phyloP scores from a whole-genome alignment of 2,329 filamentous ascomycete species.

The Fusarium euwallaceae region DNA sequence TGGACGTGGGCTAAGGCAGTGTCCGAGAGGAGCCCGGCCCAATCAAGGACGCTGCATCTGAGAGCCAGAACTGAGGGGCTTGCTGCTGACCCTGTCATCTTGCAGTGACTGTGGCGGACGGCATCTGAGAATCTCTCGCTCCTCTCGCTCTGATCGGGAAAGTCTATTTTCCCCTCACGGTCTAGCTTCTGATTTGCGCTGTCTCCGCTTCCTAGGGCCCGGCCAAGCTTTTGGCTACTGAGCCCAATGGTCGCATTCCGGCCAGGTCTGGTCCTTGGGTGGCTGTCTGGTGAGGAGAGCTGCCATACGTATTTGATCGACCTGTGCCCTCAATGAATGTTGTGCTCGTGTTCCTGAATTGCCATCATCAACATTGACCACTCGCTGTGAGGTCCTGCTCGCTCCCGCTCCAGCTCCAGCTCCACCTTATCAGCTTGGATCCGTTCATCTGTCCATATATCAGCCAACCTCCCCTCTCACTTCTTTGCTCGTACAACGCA shows the following conservation, averaged over 20 bases:
- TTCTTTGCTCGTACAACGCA: background rate
- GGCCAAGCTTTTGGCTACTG: slow-evolving; percentile 28
- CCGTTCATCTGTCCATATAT: slow-evolving; percentile 32
- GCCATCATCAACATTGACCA: slow-evolving; percentile 5
- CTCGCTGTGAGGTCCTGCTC: slow-evolving; percentile 13
- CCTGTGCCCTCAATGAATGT: slow-evolving; percentile 18
- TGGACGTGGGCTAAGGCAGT: slow-evolving; percentile 18
- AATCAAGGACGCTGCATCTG: slow-evolving; percentile 15
- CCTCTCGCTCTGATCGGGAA: slow-evolving; percentile 36
- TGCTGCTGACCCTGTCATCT: slow-evolving; percentile 23
- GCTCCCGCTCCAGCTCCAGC: background rate
- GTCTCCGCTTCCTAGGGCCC: slow-evolving; percentile 20
- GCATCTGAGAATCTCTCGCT: slow-evolving; percentile 28
- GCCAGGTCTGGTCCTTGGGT: slow-evolving; percentile 12
- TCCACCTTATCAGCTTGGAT: background rate
- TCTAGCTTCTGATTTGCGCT: slow-evolving; percentile 24
- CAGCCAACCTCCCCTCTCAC: slow-evolving; percentile 8
- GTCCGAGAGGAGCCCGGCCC: slow-evolving; percentile 19
- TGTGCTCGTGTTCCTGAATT: slow-evolving; percentile 10
- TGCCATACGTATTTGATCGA: slow-evolving; percentile 31
- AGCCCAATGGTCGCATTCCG: slow-evolving; percentile 13
- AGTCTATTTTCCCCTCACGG: slow-evolving; percentile 45
- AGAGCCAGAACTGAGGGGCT: slow-evolving; percentile 28
- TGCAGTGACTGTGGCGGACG: slow-evolving; percentile 19
- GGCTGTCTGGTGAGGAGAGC: slow-evolving; percentile 27